Percentiles rank a stretch among this genome's conserved stretches.
These are phyloP conservation scores for Tetracentron sinense DNA, from an alignment of 164 flowering plant species.

Conservation along the genomic window DNA sequence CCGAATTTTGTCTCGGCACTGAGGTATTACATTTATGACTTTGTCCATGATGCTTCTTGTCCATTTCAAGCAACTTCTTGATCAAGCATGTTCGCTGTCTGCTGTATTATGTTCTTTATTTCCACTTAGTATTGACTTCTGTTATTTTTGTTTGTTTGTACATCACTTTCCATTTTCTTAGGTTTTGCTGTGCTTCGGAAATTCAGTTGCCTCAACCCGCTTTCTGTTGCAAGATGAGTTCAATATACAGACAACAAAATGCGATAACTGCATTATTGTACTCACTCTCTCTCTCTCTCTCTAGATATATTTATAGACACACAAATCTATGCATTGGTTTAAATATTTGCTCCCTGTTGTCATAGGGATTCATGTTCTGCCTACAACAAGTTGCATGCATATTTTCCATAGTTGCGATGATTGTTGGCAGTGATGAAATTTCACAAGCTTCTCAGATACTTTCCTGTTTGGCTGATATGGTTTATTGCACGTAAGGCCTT, in stretches of 20 bases:
- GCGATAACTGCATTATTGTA: conserved; percentile 86
- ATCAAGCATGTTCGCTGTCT: conserved; percentile 12
- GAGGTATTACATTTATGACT: conserved; percentile 34
- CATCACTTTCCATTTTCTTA: conserved; percentile 18
- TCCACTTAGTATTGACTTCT: neutral
- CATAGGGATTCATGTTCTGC: conserved; percentile 73
- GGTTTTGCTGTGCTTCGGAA: conserved; percentile 61
- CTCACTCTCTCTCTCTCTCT: conserved; percentile 28
- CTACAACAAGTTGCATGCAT: conserved; percentile 70
- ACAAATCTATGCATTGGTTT: neutral
- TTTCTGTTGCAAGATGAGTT: conserved; percentile 79
- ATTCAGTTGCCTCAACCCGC: conserved; percentile 73
- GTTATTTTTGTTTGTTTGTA: neutral
- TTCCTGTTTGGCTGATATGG: conserved; percentile 39
- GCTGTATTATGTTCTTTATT: neutral
- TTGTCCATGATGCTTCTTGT: neutral
- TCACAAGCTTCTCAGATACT: conserved; percentile 44
- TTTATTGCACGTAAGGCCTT: conserved; percentile 52
- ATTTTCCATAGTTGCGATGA: conserved; percentile 43
- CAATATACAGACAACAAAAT: conserved; percentile 68
- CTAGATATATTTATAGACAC: neutral
- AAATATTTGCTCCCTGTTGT: neutral
- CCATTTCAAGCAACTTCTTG: neutral
- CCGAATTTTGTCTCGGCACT: conserved; percentile 63
- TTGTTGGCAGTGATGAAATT: conserved; percentile 47